Evolutionary conservation across 306 rosid genomes (phyloP).

Genomic region (Medicago ruthenica): DNA sequence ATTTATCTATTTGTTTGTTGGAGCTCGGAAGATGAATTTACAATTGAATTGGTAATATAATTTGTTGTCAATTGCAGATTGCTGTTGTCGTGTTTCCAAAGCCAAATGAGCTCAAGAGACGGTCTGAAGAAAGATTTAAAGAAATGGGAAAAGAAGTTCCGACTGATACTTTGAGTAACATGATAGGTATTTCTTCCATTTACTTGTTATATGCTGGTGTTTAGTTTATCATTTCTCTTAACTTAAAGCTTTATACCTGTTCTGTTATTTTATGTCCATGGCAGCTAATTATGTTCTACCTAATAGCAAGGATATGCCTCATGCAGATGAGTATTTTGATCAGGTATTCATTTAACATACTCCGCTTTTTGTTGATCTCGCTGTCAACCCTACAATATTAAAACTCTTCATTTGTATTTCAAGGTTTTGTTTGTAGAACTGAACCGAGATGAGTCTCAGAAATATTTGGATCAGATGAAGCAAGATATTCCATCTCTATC

Average conservation of each 20-base stretch:
- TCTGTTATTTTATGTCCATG: conserved; percentile 26
- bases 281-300: conserved; percentile 65
- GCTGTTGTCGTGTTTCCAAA: conserved; percentile 67
- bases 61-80: conserved; percentile 43
- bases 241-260: conserved; percentile 8
- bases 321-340: conserved; percentile 60
- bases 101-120: conserved; percentile 54
- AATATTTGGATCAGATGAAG: conserved; percentile 63
- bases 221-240: conserved; percentile 12
- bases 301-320: conserved; percentile 59
- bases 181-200: conserved; percentile 57
- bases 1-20: conserved; percentile 19
- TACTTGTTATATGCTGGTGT: conserved; percentile 7
- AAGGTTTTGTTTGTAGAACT: conserved; percentile 69
- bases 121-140: conserved; percentile 48
- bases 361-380: conserved; percentile 16
- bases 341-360: conserved; percentile 45
- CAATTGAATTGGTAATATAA: background rate
- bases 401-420: conserved; percentile 30
- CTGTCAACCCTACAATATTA: conserved; percentile 23
- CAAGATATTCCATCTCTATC: conserved; percentile 34
- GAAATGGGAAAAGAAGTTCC: conserved; percentile 69
- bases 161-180: conserved; percentile 55
- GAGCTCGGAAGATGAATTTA: conserved; percentile 6
- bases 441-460: conserved; percentile 54